Evolutionary conservation across 495 filamentous ascomycete genomes (phyloP).

Genomic region (Gamarada debralockiae): DNA sequence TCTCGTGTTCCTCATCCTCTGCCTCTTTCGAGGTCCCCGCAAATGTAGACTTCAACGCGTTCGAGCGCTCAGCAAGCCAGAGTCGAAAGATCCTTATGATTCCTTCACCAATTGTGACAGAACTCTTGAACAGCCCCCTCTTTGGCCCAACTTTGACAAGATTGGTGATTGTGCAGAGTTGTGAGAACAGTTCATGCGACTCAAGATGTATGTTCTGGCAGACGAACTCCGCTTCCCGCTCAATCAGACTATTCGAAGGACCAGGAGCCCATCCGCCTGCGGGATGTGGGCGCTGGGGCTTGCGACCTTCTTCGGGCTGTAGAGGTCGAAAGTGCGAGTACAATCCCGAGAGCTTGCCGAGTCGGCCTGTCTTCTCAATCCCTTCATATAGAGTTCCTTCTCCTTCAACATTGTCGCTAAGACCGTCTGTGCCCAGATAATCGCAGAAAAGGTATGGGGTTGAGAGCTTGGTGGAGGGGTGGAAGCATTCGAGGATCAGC

Average conservation of each 20-base stretch:
- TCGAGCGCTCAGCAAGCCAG: conserved; percentile 55
- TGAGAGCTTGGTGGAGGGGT: conserved; percentile 62
- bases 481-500: conserved; percentile 74
- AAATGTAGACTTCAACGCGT: conserved; percentile 9
- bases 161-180: conserved; percentile 64
- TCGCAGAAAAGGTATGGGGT: conserved; percentile 66
- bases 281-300: conserved; percentile 11
- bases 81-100: conserved; percentile 62
- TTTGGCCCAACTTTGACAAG: conserved; percentile 62
- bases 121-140: conserved; percentile 52
- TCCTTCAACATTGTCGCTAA: conserved; percentile 25
- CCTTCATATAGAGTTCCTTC: conserved; percentile 29
- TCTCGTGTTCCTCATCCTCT: neutral
- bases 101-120: conserved; percentile 59
- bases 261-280: conserved; percentile 28
- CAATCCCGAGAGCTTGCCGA: conserved; percentile 37
- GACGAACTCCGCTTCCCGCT: conserved; percentile 34
- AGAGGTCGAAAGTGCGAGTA: conserved; percentile 24
- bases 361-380: conserved; percentile 24
- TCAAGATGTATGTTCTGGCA: conserved; percentile 63
- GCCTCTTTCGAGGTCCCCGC: conserved; percentile 3
- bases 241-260: conserved; percentile 13
- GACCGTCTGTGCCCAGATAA: conserved; percentile 27
- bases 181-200: conserved; percentile 63
- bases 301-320: conserved; percentile 2